Percentiles rank a stretch among this genome's conserved stretches.
Evolutionary conservation across 2,329 filamentous ascomycete genomes (phyloP).

Genomic region (Aspergillus ochraceoroseus): DNA sequence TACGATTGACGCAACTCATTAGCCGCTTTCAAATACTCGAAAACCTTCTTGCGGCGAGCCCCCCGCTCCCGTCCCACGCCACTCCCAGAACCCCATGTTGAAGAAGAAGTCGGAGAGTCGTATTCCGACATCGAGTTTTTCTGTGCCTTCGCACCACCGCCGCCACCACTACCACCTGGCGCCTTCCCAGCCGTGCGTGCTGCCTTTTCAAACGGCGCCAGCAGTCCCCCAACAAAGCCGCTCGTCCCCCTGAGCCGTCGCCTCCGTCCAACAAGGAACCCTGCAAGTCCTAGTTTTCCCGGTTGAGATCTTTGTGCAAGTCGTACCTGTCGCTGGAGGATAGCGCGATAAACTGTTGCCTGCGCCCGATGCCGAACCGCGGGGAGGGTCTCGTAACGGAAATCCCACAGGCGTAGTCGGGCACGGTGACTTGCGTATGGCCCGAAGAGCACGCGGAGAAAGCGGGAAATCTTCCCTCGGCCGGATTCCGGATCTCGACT

Average conservation of each 20-base stretch:
- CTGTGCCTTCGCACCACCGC: not conserved
- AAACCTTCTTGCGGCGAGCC: conserved; percentile 70
- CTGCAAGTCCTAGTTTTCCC: conserved; percentile 23
- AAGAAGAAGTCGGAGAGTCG: conserved; percentile 24
- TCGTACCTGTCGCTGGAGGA: conserved; percentile 60
- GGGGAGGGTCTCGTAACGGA: conserved; percentile 72
- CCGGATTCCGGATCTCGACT: conserved; percentile 17
- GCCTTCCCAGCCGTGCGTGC: conserved; percentile 18
- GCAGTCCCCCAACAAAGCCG: conserved; percentile 7
- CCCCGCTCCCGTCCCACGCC: conserved; percentile 53
- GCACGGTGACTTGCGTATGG: conserved; percentile 60
- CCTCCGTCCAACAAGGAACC: conserved; percentile 25
- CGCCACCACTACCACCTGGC: conserved; percentile 11
- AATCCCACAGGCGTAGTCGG: conserved; percentile 60
- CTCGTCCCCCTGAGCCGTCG: conserved; percentile 20
- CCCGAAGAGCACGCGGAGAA: conserved; percentile 59
- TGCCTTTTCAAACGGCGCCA: conserved; percentile 13
- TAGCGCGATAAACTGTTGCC: conserved; percentile 68
- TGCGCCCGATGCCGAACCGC: conserved; percentile 66
- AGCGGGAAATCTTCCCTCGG: conserved; percentile 38
- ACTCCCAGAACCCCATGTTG: conserved; percentile 24
- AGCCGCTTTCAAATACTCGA: conserved; percentile 65
- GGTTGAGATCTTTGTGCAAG: conserved; percentile 45
- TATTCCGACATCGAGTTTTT: conserved; percentile 25
- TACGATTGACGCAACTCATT: conserved; percentile 68